These are phyloP conservation scores for Hyphopichia homilentoma DNA, from an alignment of 805 yeast genomes.

Conservation along the genomic window DNA sequence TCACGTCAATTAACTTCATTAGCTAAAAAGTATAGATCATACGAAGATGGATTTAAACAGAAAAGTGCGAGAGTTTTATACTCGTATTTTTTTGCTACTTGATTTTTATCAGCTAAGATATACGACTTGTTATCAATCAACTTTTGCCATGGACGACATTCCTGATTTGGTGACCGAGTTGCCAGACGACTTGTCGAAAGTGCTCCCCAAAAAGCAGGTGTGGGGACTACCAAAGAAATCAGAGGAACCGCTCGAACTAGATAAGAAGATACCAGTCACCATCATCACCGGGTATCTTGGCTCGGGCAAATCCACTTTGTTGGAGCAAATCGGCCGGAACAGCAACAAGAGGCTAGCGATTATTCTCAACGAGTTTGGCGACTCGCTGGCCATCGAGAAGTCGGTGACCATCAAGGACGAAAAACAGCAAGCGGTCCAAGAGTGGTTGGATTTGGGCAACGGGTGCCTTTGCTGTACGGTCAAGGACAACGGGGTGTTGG, in stretches of 20 bases:
- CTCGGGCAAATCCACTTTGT: conserved; percentile 86
- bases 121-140: too few relatives aligned
- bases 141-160: conserved; percentile 26
- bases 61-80: too few relatives aligned
- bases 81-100: too few relatives aligned
- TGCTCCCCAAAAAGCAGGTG: conserved; percentile 2
- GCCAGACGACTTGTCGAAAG: not conserved
- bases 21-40: too few relatives aligned
- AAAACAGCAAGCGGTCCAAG: conserved; percentile 58
- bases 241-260: not conserved
- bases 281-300: conserved; percentile 94
- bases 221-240: too few relatives aligned
- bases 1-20: conserved; percentile 8
- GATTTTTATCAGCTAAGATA: too few relatives aligned
- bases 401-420: conserved; percentile 66
- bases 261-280: conserved; percentile 75
- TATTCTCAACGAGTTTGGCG: conserved; percentile 89
- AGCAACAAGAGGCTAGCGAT: conserved; percentile 81
- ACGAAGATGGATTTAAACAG: too few relatives aligned
- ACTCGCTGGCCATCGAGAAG: conserved; percentile 84
- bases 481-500: conserved; percentile 90
- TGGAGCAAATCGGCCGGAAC: conserved; percentile 67
- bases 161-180: conserved; percentile 31
- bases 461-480: conserved; percentile 97
- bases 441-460: conserved; percentile 95